Percentiles rank a stretch among this genome's conserved stretches.
Conservation (phyloP, 495 filamentous ascomycete genomes). For the Sporormia fimetaria region DNA sequence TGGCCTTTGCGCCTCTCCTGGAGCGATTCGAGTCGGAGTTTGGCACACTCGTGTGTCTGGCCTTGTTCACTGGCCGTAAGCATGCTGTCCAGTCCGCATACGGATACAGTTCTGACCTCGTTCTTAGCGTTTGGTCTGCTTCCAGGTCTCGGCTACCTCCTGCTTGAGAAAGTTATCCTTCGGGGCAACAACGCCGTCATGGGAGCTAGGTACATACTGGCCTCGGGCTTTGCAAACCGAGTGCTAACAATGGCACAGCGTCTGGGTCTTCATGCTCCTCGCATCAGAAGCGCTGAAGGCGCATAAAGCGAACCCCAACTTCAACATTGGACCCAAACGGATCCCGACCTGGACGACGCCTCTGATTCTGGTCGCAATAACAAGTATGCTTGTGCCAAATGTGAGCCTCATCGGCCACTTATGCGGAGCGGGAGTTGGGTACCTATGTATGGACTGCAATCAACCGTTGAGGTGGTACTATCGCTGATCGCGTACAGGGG, state of each 20-base stretch:
- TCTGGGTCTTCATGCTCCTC: constrained; percentile 85
- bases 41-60: constrained; percentile 73
- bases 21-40: constrained; percentile 91
- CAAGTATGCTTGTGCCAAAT: constrained; percentile 62
- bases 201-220: constrained; percentile 59
- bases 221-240: too few species aligned
- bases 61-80: constrained; percentile 84
- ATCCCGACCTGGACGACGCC: constrained; percentile 91
- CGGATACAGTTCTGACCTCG: too few species aligned
- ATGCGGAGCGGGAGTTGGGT: constrained; percentile 68
- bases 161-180: constrained; percentile 27
- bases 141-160: constrained; percentile 31
- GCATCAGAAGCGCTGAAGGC: constrained; percentile 75
- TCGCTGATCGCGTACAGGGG: constrained; percentile 41
- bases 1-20: constrained; percentile 71
- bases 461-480: background rate
- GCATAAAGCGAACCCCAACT: constrained; percentile 59
- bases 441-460: constrained; percentile 54
- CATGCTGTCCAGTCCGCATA: constrained; percentile 20
- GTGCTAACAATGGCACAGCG: constrained; percentile 37
- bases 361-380: constrained; percentile 56
- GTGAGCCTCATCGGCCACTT: constrained; percentile 80
- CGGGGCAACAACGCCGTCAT: constrained; percentile 45
- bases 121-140: constrained; percentile 29
- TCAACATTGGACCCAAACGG: constrained; percentile 55